These are phyloP conservation scores for Candida manassasensis DNA, from an alignment of 805 yeast genomes.

Conservation along the genomic window DNA sequence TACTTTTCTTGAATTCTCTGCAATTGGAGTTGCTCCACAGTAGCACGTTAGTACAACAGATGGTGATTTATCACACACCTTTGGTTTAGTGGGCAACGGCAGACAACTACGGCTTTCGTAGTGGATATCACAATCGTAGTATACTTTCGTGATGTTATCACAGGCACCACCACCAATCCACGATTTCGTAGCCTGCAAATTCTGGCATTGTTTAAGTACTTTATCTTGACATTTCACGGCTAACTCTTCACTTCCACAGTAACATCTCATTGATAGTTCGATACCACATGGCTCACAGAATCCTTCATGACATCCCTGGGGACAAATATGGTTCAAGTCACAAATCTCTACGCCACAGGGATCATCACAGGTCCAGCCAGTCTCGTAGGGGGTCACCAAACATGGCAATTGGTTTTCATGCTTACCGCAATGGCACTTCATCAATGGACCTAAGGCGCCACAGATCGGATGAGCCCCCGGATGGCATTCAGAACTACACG, in stretches of 20 bases:
- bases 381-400: constrained; percentile 59
- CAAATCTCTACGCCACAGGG: constrained; percentile 62
- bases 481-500: constrained; percentile 73
- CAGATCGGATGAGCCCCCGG: constrained; percentile 87
- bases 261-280: constrained; percentile 50
- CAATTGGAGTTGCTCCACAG: constrained; percentile 65
- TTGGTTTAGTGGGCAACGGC: constrained; percentile 28
- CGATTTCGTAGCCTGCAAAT: constrained; percentile 5
- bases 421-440: constrained; percentile 73
- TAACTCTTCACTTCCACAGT: constrained; percentile 61
- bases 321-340: constrained; percentile 62
- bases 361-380: constrained; percentile 65
- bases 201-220: constrained; percentile 32
- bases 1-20: constrained; percentile 40
- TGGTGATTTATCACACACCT: constrained; percentile 62
- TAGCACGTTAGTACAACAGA: constrained; percentile 59
- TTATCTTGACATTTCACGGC: constrained; percentile 42
- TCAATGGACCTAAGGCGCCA: constrained; percentile 68
- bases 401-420: constrained; percentile 65
- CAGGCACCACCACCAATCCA: constrained; percentile 36
- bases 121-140: constrained; percentile 64
- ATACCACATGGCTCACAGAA: constrained; percentile 72
- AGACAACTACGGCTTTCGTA: constrained; percentile 50
- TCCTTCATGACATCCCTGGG: constrained; percentile 67
- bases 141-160: constrained; percentile 38